Evolutionary conservation across 2,329 filamentous ascomycete species (phyloP).

Genomic region (Stagonosporopsis cucurbitacearum): DNA sequence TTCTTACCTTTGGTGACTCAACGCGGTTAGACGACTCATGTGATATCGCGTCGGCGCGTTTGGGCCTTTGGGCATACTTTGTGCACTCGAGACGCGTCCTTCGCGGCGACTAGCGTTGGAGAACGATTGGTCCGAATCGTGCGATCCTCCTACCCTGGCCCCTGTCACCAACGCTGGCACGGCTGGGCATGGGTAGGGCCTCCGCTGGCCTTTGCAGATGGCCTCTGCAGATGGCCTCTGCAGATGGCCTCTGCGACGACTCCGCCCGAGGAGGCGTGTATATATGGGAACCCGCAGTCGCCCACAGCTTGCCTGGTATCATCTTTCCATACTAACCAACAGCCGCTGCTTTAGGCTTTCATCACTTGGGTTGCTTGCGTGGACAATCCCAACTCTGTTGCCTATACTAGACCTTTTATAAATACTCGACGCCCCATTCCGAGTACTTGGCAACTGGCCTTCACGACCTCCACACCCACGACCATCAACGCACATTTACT

Average conservation of each 20-base stretch:
- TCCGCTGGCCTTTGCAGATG: conserved; percentile 17
- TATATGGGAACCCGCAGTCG: conserved; percentile 40
- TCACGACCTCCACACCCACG: conserved; percentile 13
- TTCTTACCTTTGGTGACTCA: conserved; percentile 37
- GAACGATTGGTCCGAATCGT: conserved; percentile 45
- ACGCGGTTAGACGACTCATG: conserved; percentile 36
- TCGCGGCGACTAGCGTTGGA: conserved; percentile 6
- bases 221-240: conserved; percentile 14
- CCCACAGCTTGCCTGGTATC: conserved; percentile 35
- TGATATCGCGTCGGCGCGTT: conserved; percentile 49
- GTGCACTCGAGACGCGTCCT: conserved; percentile 14
- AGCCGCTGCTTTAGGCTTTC: conserved; percentile 43
- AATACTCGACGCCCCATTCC: conserved; percentile 34
- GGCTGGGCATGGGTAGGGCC: conserved; percentile 16
- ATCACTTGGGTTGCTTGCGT: conserved; percentile 31
- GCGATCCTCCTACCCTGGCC: conserved; percentile 33
- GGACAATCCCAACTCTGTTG: conserved; percentile 37
- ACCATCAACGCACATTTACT: conserved; percentile 19
- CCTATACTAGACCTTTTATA: conserved; percentile 39
- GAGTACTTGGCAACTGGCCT: conserved; percentile 16
- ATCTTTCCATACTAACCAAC: conserved; percentile 33
- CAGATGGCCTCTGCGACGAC: conserved; percentile 10
- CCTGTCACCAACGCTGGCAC: conserved; percentile 43
- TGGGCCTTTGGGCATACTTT: conserved; percentile 27
- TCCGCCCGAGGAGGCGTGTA: conserved; percentile 37